phyloP scores from a whole-genome alignment of 352 stramenopile species.

The Phytophthora pini region DNA sequence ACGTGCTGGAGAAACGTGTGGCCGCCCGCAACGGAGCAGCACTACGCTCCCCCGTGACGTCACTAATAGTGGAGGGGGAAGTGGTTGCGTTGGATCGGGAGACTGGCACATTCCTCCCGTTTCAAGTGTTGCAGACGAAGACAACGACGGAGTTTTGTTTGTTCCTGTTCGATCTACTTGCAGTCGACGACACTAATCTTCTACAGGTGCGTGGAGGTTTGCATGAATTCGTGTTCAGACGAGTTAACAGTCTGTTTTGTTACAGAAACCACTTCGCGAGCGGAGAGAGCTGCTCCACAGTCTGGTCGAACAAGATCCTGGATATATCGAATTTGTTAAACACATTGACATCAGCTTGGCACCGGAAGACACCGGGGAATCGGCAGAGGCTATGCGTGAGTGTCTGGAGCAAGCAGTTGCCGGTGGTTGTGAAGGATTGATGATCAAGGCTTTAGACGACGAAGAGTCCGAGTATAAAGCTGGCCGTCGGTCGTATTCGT shows the following conservation, averaged over 20 bases:
- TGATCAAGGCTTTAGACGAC: constrained; percentile 73
- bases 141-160: constrained; percentile 76
- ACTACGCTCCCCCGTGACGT: constrained; percentile 16
- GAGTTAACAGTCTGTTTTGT: constrained; percentile 9
- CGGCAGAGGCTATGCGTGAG: constrained; percentile 27
- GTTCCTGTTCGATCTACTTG: constrained; percentile 81
- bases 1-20: constrained; percentile 47
- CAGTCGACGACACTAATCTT: constrained; percentile 54
- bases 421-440: constrained; percentile 79
- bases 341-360: constrained; percentile 51
- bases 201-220: constrained; percentile 40
- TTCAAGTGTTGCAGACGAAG: constrained; percentile 85
- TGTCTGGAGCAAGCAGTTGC: constrained; percentile 61
- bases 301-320: constrained; percentile 39
- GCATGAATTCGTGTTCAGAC: neutral
- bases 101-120: constrained; percentile 61
- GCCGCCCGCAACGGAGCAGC: constrained; percentile 5
- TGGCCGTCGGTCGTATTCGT: constrained; percentile 74
- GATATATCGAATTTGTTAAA: constrained; percentile 73
- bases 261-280: constrained; percentile 48
- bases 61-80: constrained; percentile 78
- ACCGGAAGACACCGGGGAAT: constrained; percentile 6
- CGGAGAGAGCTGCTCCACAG: constrained; percentile 49
- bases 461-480: constrained; percentile 67
- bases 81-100: constrained; percentile 72